Evolutionary conservation across 208 protist genomes (phyloP).

Genomic region (Wallacemonas sp.): DNA sequence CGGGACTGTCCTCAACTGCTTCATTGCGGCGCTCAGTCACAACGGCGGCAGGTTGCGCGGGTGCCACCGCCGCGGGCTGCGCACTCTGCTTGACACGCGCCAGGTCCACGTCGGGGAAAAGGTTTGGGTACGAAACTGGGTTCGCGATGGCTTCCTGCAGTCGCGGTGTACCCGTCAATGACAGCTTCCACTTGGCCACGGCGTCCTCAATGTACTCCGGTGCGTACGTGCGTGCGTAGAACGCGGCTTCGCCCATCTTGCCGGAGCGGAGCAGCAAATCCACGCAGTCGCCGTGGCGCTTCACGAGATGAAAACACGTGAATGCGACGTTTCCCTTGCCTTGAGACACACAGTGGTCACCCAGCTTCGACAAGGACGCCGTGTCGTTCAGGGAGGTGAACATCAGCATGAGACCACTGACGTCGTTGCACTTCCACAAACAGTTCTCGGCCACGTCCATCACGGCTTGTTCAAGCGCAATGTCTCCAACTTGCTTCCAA

Average conservation of each 20-base stretch:
- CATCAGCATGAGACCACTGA: conserved; percentile 78
- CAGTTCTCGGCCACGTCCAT: conserved; percentile 84
- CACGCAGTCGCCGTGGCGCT: conserved; percentile 80
- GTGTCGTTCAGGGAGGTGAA: conserved; percentile 70
- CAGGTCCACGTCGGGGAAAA: conserved; percentile 85
- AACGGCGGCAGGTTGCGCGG: conserved; percentile 4
- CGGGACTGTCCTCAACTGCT: not conserved
- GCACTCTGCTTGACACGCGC: not conserved
- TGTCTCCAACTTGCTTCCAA: conserved; percentile 95
- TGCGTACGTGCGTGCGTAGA: conserved; percentile 96
- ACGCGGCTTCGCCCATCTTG: conserved; percentile 92
- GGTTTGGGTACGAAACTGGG: conserved; percentile 93
- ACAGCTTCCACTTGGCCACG: conserved; percentile 90
- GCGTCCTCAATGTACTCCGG: conserved; percentile 73
- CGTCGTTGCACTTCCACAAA: conserved; percentile 55
- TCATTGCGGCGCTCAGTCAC: not conserved
- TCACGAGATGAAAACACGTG: conserved; percentile 85
- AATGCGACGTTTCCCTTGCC: conserved; percentile 95
- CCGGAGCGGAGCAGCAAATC: conserved; percentile 83
- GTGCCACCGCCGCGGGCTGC: not conserved
- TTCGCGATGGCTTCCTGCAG: conserved; percentile 89
- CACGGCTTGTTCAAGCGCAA: conserved; percentile 77
- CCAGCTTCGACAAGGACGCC: conserved; percentile 69
- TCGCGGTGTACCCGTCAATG: conserved; percentile 71
- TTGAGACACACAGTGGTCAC: conserved; percentile 43